Evolutionary conservation across 1,284 basidiomycete species (phyloP).

Genomic region (Leccinum subfulvum): DNA sequence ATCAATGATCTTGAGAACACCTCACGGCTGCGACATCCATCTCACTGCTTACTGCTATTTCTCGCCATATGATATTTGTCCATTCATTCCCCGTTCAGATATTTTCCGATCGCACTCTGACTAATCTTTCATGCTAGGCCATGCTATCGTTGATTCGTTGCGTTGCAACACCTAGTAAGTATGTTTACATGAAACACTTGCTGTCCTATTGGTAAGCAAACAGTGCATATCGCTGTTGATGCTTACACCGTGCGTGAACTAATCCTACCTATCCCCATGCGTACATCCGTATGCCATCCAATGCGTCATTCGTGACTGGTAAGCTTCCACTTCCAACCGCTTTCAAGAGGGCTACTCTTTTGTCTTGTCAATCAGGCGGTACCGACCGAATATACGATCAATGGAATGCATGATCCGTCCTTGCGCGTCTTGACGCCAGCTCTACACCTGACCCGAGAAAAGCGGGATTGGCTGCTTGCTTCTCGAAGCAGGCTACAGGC

Average conservation of each 20-base stretch:
- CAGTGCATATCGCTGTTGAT: not conserved
- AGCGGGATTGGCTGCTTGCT: not conserved
- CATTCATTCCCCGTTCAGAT: not conserved
- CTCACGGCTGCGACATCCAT: not conserved
- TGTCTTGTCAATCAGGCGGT: not conserved
- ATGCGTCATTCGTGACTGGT: not conserved
- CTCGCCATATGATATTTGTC: not conserved
- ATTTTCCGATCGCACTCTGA: not conserved
- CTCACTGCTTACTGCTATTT: not conserved
- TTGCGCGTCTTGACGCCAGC: not conserved
- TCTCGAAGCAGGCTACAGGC: not conserved
- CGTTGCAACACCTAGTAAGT: not conserved
- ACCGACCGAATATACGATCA: not conserved
- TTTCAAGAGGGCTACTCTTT: not conserved
- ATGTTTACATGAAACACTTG: not conserved
- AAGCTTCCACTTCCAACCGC: not conserved
- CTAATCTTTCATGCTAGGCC: not conserved
- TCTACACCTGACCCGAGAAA: not conserved
- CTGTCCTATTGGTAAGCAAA: not conserved
- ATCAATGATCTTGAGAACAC: not conserved
- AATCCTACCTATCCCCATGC: not conserved
- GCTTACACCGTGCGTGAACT: not conserved
- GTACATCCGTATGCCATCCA: not conserved
- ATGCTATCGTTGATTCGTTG: not conserved
- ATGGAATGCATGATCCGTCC: not conserved